A percentile compares a stretch with the other conserved stretches of the same genome.
phyloP scores from a whole-genome alignment of 148 eudicot genomes.

The Chenopodium quinoa region DNA sequence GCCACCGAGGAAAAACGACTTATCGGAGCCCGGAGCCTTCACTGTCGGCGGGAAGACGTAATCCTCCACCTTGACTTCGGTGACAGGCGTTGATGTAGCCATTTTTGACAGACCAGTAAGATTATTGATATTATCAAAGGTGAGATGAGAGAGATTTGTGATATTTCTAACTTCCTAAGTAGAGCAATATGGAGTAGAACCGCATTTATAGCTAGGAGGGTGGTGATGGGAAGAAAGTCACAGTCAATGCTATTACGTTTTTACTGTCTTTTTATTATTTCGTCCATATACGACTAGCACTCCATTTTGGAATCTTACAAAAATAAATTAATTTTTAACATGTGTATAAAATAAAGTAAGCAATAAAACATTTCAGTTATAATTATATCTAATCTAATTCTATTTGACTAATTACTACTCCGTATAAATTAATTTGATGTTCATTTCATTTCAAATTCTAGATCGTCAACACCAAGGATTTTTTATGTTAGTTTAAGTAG shows the following conservation, averaged over 20 bases:
- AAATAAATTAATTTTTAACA: no score
- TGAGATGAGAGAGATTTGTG: not conserved
- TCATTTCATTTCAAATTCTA: no score
- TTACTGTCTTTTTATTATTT: no score
- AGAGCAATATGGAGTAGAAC: not conserved
- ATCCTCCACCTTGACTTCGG: slow-evolving; percentile 44
- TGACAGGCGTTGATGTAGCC: slow-evolving; percentile 29
- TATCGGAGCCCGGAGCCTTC: slow-evolving; percentile 57
- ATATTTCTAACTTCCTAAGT: no score
- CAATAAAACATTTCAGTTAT: not conserved
- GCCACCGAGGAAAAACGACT: slow-evolving; percentile 66
- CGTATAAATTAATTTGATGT: no score
- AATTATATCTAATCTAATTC: no score
- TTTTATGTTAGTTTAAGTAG: no score
- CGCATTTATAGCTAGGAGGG: not conserved
- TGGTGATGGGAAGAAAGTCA: not conserved
- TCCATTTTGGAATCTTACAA: not conserved
- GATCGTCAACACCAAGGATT: no score
- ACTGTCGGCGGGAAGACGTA: slow-evolving; percentile 51
- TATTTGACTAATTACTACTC: no score
- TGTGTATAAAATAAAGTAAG: no score
- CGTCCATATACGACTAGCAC: not conserved
- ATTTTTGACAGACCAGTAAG: slow-evolving; percentile 9
- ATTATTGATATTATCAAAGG: not conserved
- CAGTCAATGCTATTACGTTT: not conserved